Evolutionary conservation across 1,284 basidiomycete genomes (phyloP).

Genomic region (Abortiporus biennis): DNA sequence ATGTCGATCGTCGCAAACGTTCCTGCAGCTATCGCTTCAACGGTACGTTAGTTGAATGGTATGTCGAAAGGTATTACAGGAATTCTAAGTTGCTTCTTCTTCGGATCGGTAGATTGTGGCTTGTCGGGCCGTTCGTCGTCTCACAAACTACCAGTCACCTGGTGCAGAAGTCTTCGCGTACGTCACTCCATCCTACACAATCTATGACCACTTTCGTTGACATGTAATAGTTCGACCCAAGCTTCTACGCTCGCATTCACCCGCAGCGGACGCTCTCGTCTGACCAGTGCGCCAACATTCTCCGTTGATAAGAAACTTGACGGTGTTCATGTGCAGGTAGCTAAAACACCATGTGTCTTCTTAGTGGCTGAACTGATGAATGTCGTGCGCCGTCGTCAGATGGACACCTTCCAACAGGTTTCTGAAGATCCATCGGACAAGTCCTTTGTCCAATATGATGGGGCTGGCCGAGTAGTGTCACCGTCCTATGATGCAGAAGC

Average conservation of each 20-base stretch:
- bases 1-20: conserved; percentile 30
- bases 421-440: conserved; percentile 7
- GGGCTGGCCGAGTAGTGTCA: not conserved
- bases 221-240: not conserved
- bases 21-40: conserved; percentile 26
- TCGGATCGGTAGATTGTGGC: conserved; percentile 35
- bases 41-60: conserved; percentile 13
- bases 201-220: not conserved
- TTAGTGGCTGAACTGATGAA: not conserved
- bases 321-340: conserved; percentile 49
- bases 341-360: conserved; percentile 6
- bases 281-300: conserved; percentile 16
- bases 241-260: not conserved
- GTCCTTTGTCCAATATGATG: conserved; percentile 8
- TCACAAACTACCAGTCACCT: conserved; percentile 49
- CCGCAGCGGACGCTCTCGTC: conserved; percentile 10
- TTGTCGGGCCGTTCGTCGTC: conserved; percentile 60
- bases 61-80: not conserved
- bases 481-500: conserved; percentile 15
- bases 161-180: conserved; percentile 50
- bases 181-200: conserved; percentile 17
- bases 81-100: not conserved
- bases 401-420: conserved; percentile 7
- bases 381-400: not conserved
- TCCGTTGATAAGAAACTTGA: conserved; percentile 25